A percentile compares a stretch with the other conserved stretches of the same genome.
Evolutionary conservation across 331 rosid species (phyloP).

Genomic region (Rosa hybrid): DNA sequence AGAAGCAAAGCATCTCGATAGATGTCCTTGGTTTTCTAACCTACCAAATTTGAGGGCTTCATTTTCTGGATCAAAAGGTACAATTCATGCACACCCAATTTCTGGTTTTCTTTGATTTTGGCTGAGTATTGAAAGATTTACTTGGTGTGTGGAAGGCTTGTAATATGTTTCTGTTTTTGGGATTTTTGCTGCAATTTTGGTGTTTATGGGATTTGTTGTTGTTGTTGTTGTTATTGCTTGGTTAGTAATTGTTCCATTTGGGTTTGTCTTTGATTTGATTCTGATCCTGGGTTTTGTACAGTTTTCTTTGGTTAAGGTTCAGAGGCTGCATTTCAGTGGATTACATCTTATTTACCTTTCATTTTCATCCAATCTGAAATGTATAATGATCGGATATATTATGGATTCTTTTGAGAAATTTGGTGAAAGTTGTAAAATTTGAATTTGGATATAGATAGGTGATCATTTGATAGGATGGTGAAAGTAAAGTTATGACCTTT

Average conservation of each 20-base stretch:
- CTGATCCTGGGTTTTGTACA: background rate
- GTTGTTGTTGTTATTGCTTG: background rate
- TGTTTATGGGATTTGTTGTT: background rate
- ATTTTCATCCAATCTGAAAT: background rate
- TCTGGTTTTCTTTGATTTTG: background rate
- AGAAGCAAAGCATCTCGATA: background rate
- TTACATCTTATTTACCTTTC: background rate
- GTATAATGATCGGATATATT: background rate
- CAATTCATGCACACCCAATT: background rate
- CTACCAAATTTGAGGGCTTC: background rate
- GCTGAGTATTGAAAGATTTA: background rate
- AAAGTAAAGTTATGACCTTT: background rate
- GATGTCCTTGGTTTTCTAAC: background rate
- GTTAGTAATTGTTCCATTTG: background rate
- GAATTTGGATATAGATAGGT: background rate
- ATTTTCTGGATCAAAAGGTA: slow-evolving; percentile 5
- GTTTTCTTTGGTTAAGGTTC: background rate
- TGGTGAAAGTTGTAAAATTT: background rate
- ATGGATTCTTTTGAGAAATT: background rate
- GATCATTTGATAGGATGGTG: slow-evolving; percentile 7
- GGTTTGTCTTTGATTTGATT: background rate
- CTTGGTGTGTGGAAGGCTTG: background rate
- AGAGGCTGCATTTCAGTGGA: background rate
- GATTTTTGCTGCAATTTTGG: background rate
- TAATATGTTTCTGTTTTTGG: background rate